Conservation (phyloP, 1,284 basidiomycete species). For the Testicularia cyperi region DNA sequence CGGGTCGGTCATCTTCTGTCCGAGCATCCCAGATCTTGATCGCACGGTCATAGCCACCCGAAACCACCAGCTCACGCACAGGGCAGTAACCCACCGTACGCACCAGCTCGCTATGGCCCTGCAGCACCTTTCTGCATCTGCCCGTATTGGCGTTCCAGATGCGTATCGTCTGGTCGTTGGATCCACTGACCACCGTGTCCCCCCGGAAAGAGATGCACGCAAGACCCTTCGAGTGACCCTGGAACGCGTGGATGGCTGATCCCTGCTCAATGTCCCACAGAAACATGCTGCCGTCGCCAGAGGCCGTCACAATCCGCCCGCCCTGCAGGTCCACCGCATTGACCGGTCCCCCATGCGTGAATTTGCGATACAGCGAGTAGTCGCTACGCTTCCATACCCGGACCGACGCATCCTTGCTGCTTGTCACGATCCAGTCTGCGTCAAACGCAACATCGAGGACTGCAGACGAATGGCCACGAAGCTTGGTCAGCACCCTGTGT, state of each 20-base stretch:
- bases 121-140: constrained; percentile 21
- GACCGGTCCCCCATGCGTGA: constrained; percentile 28
- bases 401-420: constrained; percentile 44
- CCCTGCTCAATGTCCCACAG: constrained; percentile 41
- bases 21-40: constrained; percentile 33
- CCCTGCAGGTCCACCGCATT: constrained; percentile 35
- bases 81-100: constrained; percentile 35
- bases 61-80: constrained; percentile 18
- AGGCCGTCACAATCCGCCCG: constrained; percentile 34
- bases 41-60: constrained; percentile 44
- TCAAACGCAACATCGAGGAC: constrained; percentile 43
- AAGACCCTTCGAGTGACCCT: constrained; percentile 37
- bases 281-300: constrained; percentile 41
- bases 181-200: constrained; percentile 35
- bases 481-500: constrained; percentile 9
- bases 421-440: constrained; percentile 37
- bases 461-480: constrained; percentile 29
- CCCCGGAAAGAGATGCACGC: constrained; percentile 40
- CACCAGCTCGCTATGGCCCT: constrained; percentile 37
- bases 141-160: constrained; percentile 42
- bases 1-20: background rate
- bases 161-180: constrained; percentile 46
- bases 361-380: constrained; percentile 11
- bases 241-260: constrained; percentile 26
- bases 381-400: constrained; percentile 39